Percentiles rank a stretch among this genome's conserved stretches.
Evolutionary conservation across 306 rosid genomes (phyloP).

Genomic region (Begonia fuchsioides): DNA sequence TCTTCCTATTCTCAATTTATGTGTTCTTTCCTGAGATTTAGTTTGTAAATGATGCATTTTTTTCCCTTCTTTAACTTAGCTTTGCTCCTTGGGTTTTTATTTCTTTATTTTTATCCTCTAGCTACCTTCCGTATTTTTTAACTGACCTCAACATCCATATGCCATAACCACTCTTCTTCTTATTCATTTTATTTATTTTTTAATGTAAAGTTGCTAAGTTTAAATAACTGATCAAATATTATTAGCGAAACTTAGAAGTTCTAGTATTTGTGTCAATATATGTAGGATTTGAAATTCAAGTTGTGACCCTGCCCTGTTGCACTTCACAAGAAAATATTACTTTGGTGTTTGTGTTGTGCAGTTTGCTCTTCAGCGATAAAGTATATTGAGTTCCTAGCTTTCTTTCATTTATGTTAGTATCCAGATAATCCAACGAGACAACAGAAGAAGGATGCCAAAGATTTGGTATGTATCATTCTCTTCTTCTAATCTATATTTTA

Average conservation of each 20-base stretch:
- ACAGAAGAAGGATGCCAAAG: slow-evolving; percentile 91
- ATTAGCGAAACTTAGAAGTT: no score
- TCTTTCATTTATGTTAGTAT: slow-evolving; percentile 33
- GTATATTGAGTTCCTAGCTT: neutral
- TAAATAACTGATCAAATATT: no score
- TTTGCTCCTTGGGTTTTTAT: neutral
- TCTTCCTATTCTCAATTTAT: slow-evolving; percentile 14
- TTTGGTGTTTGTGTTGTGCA: no score
- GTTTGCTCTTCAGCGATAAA: slow-evolving; percentile 1
- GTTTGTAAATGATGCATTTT: slow-evolving; percentile 2
- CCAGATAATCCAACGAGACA: slow-evolving; percentile 95
- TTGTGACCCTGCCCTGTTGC: neutral
- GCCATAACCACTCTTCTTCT: no score
- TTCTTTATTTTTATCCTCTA: no score
- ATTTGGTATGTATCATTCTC: slow-evolving; percentile 43
- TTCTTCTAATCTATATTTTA: slow-evolving; percentile 1
- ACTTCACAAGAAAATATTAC: neutral
- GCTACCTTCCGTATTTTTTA: no score
- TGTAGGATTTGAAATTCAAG: no score
- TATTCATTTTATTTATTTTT: no score
- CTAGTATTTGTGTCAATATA: no score
- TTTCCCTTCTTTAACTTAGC: neutral
- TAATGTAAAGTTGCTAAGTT: no score
- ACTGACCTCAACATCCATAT: no score
- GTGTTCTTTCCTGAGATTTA: slow-evolving; percentile 5